Percentiles rank a stretch among this genome's conserved stretches.
Conservation (phyloP, 2,329 filamentous ascomycete species). For the Decorospora gaudefroyi region DNA sequence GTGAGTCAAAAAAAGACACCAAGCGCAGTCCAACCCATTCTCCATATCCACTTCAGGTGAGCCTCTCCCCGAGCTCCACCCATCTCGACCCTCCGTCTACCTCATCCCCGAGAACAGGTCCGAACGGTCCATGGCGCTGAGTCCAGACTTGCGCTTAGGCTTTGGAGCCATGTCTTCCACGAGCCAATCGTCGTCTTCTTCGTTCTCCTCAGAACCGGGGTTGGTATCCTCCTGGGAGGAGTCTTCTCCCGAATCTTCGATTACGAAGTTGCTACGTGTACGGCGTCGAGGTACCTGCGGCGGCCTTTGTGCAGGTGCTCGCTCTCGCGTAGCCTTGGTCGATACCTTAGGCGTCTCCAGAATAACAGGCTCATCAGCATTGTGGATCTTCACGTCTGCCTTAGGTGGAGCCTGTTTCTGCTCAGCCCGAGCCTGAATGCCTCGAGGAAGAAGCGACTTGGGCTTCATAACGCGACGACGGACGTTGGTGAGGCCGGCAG, state of each 20-base stretch:
- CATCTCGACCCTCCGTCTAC: too few species aligned
- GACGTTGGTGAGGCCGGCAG: background rate
- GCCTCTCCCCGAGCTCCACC: too few species aligned
- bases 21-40: too few species aligned
- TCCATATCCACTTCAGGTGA: too few species aligned
- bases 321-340: background rate
- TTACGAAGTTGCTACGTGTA: background rate
- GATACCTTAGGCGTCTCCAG: background rate
- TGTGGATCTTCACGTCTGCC: background rate
- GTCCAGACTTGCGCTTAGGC: slow-evolving; percentile 2
- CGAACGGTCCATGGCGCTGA: background rate
- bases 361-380: background rate
- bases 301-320: background rate
- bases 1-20: too few species aligned
- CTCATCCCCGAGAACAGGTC: too few species aligned
- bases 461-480: background rate
- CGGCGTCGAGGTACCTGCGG: background rate
- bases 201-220: background rate
- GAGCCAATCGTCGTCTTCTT: background rate
- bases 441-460: background rate
- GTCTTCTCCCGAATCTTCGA: background rate
- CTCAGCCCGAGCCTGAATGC: background rate
- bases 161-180: background rate
- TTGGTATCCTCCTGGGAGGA: background rate
- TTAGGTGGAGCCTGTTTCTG: background rate